These are phyloP conservation scores for Dendrobium catenatum DNA, from an alignment of 106 monocot species.

Conservation along the genomic window DNA sequence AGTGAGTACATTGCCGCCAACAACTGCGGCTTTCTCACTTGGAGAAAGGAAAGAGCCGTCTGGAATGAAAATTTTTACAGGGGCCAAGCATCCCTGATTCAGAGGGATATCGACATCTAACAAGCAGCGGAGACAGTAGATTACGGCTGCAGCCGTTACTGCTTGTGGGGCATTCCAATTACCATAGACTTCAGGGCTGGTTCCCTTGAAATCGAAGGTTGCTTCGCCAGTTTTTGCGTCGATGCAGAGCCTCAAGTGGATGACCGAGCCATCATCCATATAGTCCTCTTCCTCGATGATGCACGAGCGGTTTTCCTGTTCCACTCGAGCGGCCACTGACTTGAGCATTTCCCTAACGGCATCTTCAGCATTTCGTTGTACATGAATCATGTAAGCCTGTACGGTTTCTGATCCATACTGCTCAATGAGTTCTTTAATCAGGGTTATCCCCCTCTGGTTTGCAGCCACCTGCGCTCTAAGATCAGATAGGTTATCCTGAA, in stretches of 20 bases:
- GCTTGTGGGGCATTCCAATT: constrained; percentile 97
- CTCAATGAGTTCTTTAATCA: constrained; percentile 88
- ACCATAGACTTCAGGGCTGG: constrained; percentile 83
- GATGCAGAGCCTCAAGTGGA: constrained; percentile 69
- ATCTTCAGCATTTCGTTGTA: constrained; percentile 84
- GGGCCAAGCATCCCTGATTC: constrained; percentile 90
- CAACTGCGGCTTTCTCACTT: constrained; percentile 88
- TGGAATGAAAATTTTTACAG: constrained; percentile 75
- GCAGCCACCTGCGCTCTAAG: constrained; percentile 89
- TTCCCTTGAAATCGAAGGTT: constrained; percentile 71
- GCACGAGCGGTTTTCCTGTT: constrained; percentile 28
- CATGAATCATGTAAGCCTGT: constrained; percentile 79
- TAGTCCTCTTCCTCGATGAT: constrained; percentile 77
- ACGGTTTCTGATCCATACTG: constrained; percentile 71
- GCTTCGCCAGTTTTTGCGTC: constrained; percentile 71
- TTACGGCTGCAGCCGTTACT: constrained; percentile 84
- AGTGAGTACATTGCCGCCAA: constrained; percentile 94
- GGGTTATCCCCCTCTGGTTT: constrained; percentile 79
- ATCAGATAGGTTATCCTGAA: constrained; percentile 91
- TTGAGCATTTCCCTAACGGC: constrained; percentile 95
- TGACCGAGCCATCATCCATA: constrained; percentile 90
- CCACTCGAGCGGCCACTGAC: constrained; percentile 41
- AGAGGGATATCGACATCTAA: constrained; percentile 85
- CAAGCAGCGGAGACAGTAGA: constrained; percentile 80
- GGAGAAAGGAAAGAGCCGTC: constrained; percentile 82